Evolutionary conservation across 140 eudicot genomes (phyloP), one percentile per base, ranked within the genome.

Genomic region (Oenanthe javanica): DNA sequence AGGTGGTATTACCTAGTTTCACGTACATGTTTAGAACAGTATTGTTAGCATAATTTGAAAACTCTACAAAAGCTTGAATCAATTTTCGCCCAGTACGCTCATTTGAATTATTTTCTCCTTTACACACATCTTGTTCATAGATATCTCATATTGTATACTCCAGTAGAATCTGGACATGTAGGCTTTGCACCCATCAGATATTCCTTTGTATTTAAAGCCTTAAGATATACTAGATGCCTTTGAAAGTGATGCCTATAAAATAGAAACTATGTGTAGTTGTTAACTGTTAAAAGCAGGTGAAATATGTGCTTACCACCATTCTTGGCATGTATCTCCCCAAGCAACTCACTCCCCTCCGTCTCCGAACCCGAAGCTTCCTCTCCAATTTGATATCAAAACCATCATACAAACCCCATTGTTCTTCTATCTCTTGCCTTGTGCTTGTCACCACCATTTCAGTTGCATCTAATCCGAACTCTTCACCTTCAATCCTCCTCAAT

Each of bases 401-500:
- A 42, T 92, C 97, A 83, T 89, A 92, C 83, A 92, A 82, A 49
- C 97, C 92, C 97, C 97, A 92, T 83, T 92, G 97, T 76, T 92
- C 97, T 64, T 92, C 97, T 46, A 92, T 92, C 85, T 90, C 96
- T 79, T 92, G 97, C 84, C 89, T 82, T 9, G 97, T 92, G 84
- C 97, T 92, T 23, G 97, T 90, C 45, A 92, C 89, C 63, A 92
- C 97, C 89, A 92, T 90, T 86, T 90, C 97, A 73, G 97, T 88
- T 43, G 91, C 86, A 86, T 92, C 97, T 76, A 92, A 66, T 64
- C 88, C 90, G 79, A 90, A 84, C 85, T 92, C 97, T 77, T 92
- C 97, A n/a, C 89, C 97, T 89, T 90, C 97, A 70, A 92, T 92
- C 85, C 97, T 84, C 85, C 97, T 87, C 91, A 87, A 86, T 83